phyloP scores from a whole-genome alignment of 805 yeast species.

The Candida pseudoglaebosa region DNA sequence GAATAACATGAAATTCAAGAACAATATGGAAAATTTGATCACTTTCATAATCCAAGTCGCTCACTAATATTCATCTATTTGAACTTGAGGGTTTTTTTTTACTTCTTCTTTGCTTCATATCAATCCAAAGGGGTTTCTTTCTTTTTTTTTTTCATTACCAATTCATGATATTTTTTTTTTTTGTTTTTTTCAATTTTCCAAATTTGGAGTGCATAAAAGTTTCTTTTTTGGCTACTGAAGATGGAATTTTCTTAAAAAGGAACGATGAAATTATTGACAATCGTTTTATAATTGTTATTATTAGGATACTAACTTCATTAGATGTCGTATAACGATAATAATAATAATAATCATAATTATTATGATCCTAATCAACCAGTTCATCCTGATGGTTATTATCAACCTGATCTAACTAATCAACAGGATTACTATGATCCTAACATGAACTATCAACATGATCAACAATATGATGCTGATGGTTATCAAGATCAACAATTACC shows the following conservation, averaged over 20 bases:
- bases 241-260: background rate
- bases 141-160: background rate
- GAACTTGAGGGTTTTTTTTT: background rate
- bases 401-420: slow-evolving; percentile 23
- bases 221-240: slow-evolving; percentile 1
- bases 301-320: slow-evolving; percentile 11
- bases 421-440: slow-evolving; percentile 53
- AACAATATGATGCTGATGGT: slow-evolving; percentile 48
- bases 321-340: slow-evolving; percentile 62
- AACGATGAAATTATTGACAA: background rate
- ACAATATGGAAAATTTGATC: too few relatives aligned
- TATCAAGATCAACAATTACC: slow-evolving; percentile 49
- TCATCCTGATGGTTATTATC: slow-evolving; percentile 28
- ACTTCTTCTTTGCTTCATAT: too few relatives aligned
- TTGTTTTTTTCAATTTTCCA: background rate
- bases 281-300: background rate
- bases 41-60: too few relatives aligned
- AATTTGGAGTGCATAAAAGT: background rate
- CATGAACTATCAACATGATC: slow-evolving; percentile 47
- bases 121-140: background rate
- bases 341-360: slow-evolving; percentile 45
- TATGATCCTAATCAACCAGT: slow-evolving; percentile 44
- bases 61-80: background rate
- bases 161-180: too few relatives aligned
- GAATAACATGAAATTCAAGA: too few relatives aligned